phyloP scores from a whole-genome alignment of 2,329 filamentous ascomycete species.

The Ceratocystis lukuohia region DNA sequence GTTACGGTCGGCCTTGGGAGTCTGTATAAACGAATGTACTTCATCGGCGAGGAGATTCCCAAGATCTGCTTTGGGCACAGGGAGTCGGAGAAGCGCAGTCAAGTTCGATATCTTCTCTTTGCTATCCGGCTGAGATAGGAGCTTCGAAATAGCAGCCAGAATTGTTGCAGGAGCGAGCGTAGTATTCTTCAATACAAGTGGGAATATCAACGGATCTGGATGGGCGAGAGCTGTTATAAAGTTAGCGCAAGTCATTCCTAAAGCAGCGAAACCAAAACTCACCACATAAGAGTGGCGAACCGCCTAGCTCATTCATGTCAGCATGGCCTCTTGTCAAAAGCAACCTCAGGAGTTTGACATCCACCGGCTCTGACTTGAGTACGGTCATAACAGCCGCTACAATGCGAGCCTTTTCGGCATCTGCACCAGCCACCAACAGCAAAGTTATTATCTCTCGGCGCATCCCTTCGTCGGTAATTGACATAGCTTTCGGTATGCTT shows the following conservation, averaged over 20 bases:
- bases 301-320: conserved; percentile 38
- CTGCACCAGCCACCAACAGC: conserved; percentile 35
- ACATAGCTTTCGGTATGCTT: conserved; percentile 38
- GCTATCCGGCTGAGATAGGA: conserved; percentile 33
- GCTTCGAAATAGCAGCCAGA: conserved; percentile 30
- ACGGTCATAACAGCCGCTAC: conserved; percentile 32
- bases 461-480: conserved; percentile 30
- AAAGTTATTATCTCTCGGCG: conserved; percentile 36
- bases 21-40: conserved; percentile 33
- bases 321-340: conserved; percentile 39
- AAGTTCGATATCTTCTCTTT: conserved; percentile 38
- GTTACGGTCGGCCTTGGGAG: conserved; percentile 28
- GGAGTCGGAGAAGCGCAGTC: conserved; percentile 33
- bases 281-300: conserved; percentile 31
- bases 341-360: conserved; percentile 36
- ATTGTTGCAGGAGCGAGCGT: conserved; percentile 34
- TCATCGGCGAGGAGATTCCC: conserved; percentile 37
- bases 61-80: conserved; percentile 30
- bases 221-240: conserved; percentile 29
- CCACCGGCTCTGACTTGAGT: conserved; percentile 34
- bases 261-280: conserved; percentile 14
- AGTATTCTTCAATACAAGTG: conserved; percentile 34
- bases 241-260: conserved; percentile 18
- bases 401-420: conserved; percentile 31
- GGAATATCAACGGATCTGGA: conserved; percentile 36